These are phyloP conservation scores for Trypanosoma grayi DNA, from an alignment of 208 protist genomes.

Conservation along the genomic window DNA sequence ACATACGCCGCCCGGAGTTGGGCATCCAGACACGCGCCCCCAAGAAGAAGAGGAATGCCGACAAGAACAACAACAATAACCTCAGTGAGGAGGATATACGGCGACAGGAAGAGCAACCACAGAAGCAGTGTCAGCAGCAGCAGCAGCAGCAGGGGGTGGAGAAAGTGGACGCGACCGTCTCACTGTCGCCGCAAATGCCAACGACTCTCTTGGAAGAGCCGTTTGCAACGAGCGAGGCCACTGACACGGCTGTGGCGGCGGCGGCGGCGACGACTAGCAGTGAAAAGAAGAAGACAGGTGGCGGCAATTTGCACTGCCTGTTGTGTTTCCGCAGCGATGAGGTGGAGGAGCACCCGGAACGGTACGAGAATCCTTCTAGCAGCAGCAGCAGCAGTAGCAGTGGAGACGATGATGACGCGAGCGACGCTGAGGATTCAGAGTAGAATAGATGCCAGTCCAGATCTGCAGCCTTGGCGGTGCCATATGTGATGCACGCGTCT, in stretches of 20 bases:
- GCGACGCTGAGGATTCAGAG: background rate
- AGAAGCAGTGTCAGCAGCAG: background rate
- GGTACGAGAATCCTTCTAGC: slow-evolving; percentile 41
- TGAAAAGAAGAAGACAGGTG: slow-evolving; percentile 31
- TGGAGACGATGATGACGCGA: background rate
- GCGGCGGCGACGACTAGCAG: background rate
- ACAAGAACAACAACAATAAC: background rate
- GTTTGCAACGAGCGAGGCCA: background rate
- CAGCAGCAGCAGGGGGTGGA: background rate
- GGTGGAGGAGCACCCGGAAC: slow-evolving; percentile 50
- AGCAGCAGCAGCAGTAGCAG: slow-evolving; percentile 5
- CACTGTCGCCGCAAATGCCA: background rate
- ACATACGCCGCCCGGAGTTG: slow-evolving; percentile 85
- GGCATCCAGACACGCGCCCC: slow-evolving; percentile 63
- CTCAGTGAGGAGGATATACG: background rate
- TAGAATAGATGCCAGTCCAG: background rate
- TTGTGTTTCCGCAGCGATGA: slow-evolving; percentile 84
- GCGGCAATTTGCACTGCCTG: slow-evolving; percentile 81
- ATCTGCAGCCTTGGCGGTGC: background rate
- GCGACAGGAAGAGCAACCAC: too few relatives aligned
- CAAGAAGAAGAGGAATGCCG: slow-evolving; percentile 28
- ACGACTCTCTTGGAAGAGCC: background rate
- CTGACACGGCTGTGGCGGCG: background rate
- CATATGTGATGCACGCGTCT: background rate
- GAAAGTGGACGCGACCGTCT: background rate